phyloP scores from a whole-genome alignment of 345 rosid genomes.

The Bretschneidera sinensis region DNA sequence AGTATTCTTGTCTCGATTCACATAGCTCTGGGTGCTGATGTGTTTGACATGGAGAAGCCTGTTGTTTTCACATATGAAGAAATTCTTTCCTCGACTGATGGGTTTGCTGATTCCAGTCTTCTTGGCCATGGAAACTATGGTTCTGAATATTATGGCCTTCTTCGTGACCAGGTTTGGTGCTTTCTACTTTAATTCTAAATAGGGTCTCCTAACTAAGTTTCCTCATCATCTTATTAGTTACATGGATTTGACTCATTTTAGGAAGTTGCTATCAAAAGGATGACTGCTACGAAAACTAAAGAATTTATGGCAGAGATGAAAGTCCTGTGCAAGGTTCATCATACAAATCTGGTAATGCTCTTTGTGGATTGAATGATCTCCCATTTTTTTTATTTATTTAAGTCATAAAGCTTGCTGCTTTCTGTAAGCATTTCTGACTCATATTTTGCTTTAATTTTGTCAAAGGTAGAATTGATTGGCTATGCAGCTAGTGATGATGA shows the following conservation, averaged over 20 bases:
- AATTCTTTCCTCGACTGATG: slow-evolving; percentile 60
- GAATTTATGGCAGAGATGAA: slow-evolving; percentile 97
- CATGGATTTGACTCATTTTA: slow-evolving; percentile 22
- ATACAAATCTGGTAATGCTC: slow-evolving; percentile 79
- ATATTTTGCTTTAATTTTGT: slow-evolving; percentile 35
- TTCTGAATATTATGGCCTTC: slow-evolving; percentile 73
- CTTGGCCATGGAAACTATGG: slow-evolving; percentile 95
- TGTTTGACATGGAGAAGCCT: slow-evolving; percentile 81
- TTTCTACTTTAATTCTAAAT: slow-evolving; percentile 5
- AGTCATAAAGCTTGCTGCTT: slow-evolving; percentile 4
- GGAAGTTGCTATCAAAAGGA: slow-evolving; percentile 92
- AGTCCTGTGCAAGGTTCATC: slow-evolving; percentile 94
- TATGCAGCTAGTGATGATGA: slow-evolving; percentile 72
- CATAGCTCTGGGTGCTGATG: slow-evolving; percentile 62
- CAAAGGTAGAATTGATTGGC: slow-evolving; percentile 94
- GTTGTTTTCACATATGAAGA: slow-evolving; percentile 78
- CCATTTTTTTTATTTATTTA: not conserved
- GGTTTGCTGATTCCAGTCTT: slow-evolving; percentile 76
- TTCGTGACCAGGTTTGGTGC: slow-evolving; percentile 70
- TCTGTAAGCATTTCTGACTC: slow-evolving; percentile 28
- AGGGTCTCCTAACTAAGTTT: slow-evolving; percentile 1
- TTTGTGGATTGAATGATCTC: slow-evolving; percentile 6
- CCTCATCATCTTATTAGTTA: not conserved
- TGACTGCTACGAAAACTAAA: slow-evolving; percentile 90
- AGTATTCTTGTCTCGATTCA: slow-evolving; percentile 6